phyloP scores from a whole-genome alignment of 2,329 filamentous ascomycete species.

The Hirsutella thompsonii region DNA sequence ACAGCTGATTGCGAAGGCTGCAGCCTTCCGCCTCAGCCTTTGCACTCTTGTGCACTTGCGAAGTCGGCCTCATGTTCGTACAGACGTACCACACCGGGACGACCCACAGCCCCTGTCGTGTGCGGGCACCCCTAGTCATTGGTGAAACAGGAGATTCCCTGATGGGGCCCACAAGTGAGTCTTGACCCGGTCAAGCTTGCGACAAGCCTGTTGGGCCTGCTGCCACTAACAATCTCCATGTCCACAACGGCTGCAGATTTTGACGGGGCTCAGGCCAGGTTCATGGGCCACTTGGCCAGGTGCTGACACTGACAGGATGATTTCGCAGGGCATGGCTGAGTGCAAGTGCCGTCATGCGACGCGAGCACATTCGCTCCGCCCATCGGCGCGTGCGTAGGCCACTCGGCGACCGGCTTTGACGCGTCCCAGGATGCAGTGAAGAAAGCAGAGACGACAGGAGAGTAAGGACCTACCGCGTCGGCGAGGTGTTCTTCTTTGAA shows the following conservation, averaged over 20 bases:
- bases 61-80: slow-evolving; percentile 2
- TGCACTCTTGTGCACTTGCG: slow-evolving; percentile 4
- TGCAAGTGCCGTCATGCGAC: background rate
- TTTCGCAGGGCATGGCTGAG: background rate
- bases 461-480: slow-evolving; percentile 6
- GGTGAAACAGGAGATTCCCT: slow-evolving; percentile 11
- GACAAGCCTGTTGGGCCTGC: slow-evolving; percentile 5
- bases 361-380: background rate
- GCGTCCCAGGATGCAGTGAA: background rate
- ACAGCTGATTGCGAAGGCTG: slow-evolving; percentile 7
- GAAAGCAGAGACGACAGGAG: background rate
- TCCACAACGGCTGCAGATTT: slow-evolving; percentile 2
- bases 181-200: slow-evolving; percentile 10
- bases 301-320: background rate
- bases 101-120: slow-evolving; percentile 9
- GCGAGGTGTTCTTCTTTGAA: slow-evolving; percentile 8
- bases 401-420: slow-evolving; percentile 1
- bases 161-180: slow-evolving; percentile 7
- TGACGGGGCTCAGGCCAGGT: background rate
- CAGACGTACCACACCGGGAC: slow-evolving; percentile 9
- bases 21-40: slow-evolving; percentile 15
- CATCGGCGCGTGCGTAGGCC: background rate
- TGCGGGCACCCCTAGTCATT: slow-evolving; percentile 7
- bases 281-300: background rate
- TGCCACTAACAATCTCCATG: slow-evolving; percentile 1